Evolutionary conservation across 495 filamentous ascomycete species (phyloP).

Genomic region (Evernia prunastri): DNA sequence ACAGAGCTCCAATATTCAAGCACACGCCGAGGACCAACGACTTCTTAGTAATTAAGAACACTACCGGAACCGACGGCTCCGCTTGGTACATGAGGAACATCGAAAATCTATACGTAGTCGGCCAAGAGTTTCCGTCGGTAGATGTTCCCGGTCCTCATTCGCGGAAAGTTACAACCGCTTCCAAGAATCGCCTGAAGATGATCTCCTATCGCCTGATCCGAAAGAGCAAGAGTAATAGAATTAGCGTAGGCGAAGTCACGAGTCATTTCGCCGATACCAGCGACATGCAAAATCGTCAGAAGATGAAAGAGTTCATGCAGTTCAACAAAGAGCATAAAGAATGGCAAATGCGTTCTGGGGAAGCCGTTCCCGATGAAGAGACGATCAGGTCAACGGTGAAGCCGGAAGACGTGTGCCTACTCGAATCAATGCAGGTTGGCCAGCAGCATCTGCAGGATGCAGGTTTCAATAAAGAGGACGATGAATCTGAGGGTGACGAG

Average conservation of each 20-base stretch:
- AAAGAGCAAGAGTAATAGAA: conserved; percentile 59
- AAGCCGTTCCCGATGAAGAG: conserved; percentile 67
- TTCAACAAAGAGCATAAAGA: conserved; percentile 78
- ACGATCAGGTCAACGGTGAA: conserved; percentile 79
- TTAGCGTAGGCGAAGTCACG: conserved; percentile 73
- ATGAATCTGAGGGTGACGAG: conserved; percentile 61
- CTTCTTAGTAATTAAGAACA: conserved; percentile 78
- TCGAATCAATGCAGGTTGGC: conserved; percentile 96
- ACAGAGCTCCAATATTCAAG: conserved; percentile 84
- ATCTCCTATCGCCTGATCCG: conserved; percentile 78
- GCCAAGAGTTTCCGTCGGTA: conserved; percentile 83
- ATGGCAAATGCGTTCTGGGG: conserved; percentile 69
- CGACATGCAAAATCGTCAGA: conserved; percentile 91
- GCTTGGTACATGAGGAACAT: conserved; percentile 78
- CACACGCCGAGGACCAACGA: conserved; percentile 73
- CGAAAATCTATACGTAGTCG: conserved; percentile 81
- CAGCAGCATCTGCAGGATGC: conserved; percentile 75
- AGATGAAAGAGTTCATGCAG: conserved; percentile 90
- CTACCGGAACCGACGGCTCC: conserved; percentile 64
- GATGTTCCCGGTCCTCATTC: conserved; percentile 92
- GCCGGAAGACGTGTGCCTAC: conserved; percentile 87
- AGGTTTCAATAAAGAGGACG: conserved; percentile 70
- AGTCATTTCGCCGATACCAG: conserved; percentile 81
- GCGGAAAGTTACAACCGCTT: conserved; percentile 85
- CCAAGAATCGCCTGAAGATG: conserved; percentile 95